A percentile compares a stretch with the other conserved stretches of the same genome.
phyloP scores from a whole-genome alignment of 2,329 filamentous ascomycete genomes.

The Plenodomus biglobosus region DNA sequence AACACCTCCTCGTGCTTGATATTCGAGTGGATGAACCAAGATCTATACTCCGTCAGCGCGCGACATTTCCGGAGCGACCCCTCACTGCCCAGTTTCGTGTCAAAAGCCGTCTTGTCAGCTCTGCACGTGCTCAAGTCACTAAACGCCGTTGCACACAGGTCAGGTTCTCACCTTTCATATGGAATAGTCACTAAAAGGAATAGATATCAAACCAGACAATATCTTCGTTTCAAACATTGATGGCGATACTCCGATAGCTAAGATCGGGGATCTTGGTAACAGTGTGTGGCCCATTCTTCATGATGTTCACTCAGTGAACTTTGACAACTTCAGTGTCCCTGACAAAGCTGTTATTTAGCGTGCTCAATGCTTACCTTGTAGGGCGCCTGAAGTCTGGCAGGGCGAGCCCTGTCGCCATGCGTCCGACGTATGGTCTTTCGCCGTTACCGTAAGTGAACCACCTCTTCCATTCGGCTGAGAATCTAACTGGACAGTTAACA shows the following conservation, averaged over 20 bases:
- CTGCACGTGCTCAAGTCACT: slow-evolving; percentile 1
- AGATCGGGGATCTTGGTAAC: slow-evolving; percentile 22
- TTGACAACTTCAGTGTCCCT: too few species aligned
- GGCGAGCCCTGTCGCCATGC: slow-evolving; percentile 15
- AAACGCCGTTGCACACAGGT: slow-evolving; percentile 19
- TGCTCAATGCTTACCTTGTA: slow-evolving; percentile 4
- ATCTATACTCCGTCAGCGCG: slow-evolving; percentile 7
- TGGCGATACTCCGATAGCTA: slow-evolving; percentile 12
- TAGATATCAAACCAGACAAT: slow-evolving; percentile 26
- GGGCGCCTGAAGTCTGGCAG: slow-evolving; percentile 9
- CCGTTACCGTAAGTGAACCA: slow-evolving; percentile 17
- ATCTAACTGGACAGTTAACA: slow-evolving; percentile 16
- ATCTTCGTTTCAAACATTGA: slow-evolving; percentile 18
- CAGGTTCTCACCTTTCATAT: too few species aligned
- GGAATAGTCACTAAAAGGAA: too few species aligned
- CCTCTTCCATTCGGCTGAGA: neutral
- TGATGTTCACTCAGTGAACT: too few species aligned
- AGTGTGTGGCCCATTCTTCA: slow-evolving; percentile 5
- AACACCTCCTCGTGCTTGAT: slow-evolving; percentile 16
- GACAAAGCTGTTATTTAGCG: slow-evolving; percentile 3
- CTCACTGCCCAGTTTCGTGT: slow-evolving; percentile 1
- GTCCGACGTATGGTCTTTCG: slow-evolving; percentile 27
- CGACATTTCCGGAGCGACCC: slow-evolving; percentile 3
- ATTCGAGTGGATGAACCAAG: slow-evolving; percentile 27
- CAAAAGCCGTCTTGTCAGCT: neutral